Percentiles rank a stretch among this genome's conserved stretches.
Conservation (phyloP, 116 monocot genomes). For the Phalaenopsis hybrid region DNA sequence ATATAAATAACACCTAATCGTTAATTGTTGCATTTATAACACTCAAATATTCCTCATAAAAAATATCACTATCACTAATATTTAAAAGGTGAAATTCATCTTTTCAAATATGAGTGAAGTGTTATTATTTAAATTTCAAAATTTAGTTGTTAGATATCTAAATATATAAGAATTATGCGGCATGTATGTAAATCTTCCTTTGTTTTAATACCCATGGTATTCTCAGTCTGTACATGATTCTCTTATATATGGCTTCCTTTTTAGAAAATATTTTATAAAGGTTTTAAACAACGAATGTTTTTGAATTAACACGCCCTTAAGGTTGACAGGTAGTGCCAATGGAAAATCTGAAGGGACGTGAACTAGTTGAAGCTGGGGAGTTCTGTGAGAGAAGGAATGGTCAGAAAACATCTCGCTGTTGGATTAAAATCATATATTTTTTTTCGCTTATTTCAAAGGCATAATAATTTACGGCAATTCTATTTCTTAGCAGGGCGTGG, state of each 20-base stretch:
- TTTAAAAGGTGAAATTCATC: no score
- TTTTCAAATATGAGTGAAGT: no score
- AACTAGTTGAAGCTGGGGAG: slow-evolving; percentile 80
- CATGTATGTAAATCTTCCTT: no score
- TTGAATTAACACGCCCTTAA: slow-evolving; percentile 7
- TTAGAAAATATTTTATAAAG: neutral
- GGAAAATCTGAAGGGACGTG: slow-evolving; percentile 96
- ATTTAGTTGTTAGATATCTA: no score
- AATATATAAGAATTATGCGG: no score
- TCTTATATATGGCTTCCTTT: neutral
- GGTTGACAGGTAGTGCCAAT: slow-evolving; percentile 76
- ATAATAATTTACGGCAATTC: neutral
- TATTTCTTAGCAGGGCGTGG: slow-evolving; percentile 66
- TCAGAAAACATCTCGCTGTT: slow-evolving; percentile 11
- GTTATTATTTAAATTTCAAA: no score
- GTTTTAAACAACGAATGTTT: neutral
- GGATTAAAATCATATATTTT: neutral
- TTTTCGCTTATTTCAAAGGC: neutral
- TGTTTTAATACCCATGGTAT: no score
- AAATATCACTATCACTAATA: no score
- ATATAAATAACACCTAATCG: no score
- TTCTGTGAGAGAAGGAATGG: slow-evolving; percentile 96
- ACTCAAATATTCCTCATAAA: no score
- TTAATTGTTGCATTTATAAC: no score
- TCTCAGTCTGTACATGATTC: neutral